Percentiles rank a stretch among this genome's conserved stretches.
Evolutionary conservation across 805 yeast genomes (phyloP).

Genomic region (Kodamaea neixiangensis): DNA sequence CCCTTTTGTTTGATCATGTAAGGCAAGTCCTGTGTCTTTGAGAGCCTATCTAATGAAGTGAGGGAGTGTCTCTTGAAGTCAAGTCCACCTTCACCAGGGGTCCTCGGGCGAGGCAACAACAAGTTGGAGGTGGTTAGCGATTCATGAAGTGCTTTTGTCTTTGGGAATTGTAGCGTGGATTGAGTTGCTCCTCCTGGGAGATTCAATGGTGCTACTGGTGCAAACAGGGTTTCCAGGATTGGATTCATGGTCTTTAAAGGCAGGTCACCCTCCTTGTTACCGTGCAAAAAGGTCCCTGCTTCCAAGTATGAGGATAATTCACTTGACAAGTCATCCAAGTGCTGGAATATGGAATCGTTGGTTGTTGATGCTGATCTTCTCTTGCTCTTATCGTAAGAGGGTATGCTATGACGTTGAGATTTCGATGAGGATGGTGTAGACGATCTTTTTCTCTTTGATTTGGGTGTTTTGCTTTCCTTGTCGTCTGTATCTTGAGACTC

Average conservation of each 20-base stretch:
- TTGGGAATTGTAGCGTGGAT: neutral
- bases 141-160: neutral
- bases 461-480: neutral
- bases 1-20: slow-evolving; percentile 7
- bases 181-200: slow-evolving; percentile 1
- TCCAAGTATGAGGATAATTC: slow-evolving; percentile 23
- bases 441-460: neutral
- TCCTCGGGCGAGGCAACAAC: neutral
- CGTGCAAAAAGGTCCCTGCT: neutral
- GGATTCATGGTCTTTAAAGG: neutral
- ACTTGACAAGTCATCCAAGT: slow-evolving; percentile 30
- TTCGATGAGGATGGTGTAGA: slow-evolving; percentile 1
- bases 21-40: neutral
- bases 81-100: neutral
- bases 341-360: slow-evolving; percentile 28
- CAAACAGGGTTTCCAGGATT: slow-evolving; percentile 3
- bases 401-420: slow-evolving; percentile 13
- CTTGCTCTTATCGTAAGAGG: slow-evolving; percentile 1
- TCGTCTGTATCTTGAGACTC: neutral
- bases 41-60: slow-evolving; percentile 7
- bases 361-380: slow-evolving; percentile 25
- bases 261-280: neutral
- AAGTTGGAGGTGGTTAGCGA: neutral
- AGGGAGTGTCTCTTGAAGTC: slow-evolving; percentile 9
- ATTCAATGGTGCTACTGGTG: neutral